Evolutionary conservation across 1,284 basidiomycete genomes (phyloP).

Genomic region (Wallemia hederae): DNA sequence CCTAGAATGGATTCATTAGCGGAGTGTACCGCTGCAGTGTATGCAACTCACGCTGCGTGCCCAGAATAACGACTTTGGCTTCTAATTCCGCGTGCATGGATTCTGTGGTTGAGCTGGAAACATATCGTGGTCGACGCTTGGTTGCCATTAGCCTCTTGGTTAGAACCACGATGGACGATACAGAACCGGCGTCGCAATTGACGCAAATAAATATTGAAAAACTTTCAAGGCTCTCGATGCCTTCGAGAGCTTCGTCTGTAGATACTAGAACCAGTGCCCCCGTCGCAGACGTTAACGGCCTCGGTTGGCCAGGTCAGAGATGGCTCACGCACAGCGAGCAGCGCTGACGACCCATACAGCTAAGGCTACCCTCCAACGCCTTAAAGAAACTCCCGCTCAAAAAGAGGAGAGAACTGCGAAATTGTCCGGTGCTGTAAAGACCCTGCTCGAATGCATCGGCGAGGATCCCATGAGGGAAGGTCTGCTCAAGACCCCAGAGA

Average conservation of each 20-base stretch:
- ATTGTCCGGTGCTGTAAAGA: slow-evolving; percentile 57
- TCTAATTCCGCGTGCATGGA: slow-evolving; percentile 23
- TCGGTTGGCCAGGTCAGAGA: slow-evolving; percentile 63
- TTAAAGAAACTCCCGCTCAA: slow-evolving; percentile 48
- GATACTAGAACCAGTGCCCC: slow-evolving; percentile 11
- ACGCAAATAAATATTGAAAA: not conserved
- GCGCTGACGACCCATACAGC: slow-evolving; percentile 22
- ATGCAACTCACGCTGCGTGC: slow-evolving; percentile 61
- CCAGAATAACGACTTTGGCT: slow-evolving; percentile 89
- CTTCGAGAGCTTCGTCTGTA: not conserved
- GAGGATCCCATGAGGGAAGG: slow-evolving; percentile 93
- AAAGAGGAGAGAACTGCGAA: slow-evolving; percentile 39
- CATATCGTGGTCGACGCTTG: not conserved
- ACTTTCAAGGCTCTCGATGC: not conserved
- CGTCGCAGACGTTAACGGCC: slow-evolving; percentile 54
- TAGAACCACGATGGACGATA: too few relatives aligned
- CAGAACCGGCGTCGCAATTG: not conserved
- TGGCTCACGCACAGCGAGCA: not conserved
- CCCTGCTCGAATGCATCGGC: slow-evolving; percentile 85
- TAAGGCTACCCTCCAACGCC: slow-evolving; percentile 58
- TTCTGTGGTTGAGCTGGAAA: not conserved
- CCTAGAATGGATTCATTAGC: slow-evolving; percentile 20
- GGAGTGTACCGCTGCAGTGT: slow-evolving; percentile 2
- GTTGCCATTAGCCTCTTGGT: too few relatives aligned
- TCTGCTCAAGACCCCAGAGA: slow-evolving; percentile 62